Evolutionary conservation across 2,329 filamentous ascomycete genomes (phyloP).

Genomic region (Fusarium verticillioides): DNA sequence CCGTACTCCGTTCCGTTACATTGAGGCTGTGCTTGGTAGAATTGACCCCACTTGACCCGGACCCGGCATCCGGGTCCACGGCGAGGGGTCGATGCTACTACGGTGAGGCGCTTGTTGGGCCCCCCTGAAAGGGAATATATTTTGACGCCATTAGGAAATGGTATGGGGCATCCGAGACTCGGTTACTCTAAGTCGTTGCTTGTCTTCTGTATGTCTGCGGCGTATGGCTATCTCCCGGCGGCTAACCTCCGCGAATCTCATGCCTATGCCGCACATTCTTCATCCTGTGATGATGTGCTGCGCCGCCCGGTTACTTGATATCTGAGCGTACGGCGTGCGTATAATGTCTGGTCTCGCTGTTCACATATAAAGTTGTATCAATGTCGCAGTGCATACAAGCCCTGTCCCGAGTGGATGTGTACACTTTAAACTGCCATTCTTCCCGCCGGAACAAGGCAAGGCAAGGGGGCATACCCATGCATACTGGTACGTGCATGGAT

Average conservation of each 20-base stretch:
- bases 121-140: conserved; percentile 18
- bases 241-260: conserved; percentile 15
- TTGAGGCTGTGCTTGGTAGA: conserved; percentile 27
- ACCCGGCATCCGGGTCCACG: conserved; percentile 35
- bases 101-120: too few relatives aligned
- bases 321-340: not conserved
- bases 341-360: not conserved
- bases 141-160: conserved; percentile 18
- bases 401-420: not conserved
- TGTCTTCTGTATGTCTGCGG: not conserved
- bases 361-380: not conserved
- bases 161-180: conserved; percentile 2
- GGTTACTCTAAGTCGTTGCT: not conserved
- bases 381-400: not conserved
- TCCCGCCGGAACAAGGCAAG: not conserved
- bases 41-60: conserved; percentile 9
- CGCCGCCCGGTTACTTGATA: not conserved
- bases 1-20: not conserved
- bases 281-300: not conserved
- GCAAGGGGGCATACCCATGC: conserved; percentile 1
- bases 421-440: conserved; percentile 1
- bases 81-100: not conserved
- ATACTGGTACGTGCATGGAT: not conserved
- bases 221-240: conserved; percentile 6
- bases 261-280: not conserved